A percentile compares a stretch with the other conserved stretches of the same genome.
Conservation (phyloP, 805 yeast genomes). For the Wickerhamomyces hampshirensis region DNA sequence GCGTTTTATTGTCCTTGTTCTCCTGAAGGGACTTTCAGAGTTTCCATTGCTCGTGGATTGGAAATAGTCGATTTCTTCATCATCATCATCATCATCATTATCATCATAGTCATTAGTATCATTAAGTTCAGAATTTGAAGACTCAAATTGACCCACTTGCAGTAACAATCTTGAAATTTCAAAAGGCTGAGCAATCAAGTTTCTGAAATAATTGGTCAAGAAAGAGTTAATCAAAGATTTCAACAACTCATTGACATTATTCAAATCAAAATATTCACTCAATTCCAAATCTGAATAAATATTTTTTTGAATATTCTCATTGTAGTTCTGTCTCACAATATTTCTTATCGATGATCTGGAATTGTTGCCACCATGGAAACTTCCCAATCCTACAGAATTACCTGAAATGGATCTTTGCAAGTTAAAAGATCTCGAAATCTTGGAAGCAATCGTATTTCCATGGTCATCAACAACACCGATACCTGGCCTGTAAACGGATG, state of each 20-base stretch:
- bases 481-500: constrained; percentile 56
- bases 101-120: constrained; percentile 22
- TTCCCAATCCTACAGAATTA: constrained; percentile 9
- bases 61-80: constrained; percentile 42
- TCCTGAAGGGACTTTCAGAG: constrained; percentile 12
- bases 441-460: constrained; percentile 36
- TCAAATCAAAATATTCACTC: constrained; percentile 58
- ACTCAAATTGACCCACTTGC: constrained; percentile 68
- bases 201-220: constrained; percentile 61
- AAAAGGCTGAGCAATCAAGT: constrained; percentile 78
- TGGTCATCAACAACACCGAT: constrained; percentile 52
- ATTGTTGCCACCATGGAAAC: constrained; percentile 2
- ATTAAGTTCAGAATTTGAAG: constrained; percentile 18
- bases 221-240: constrained; percentile 57
- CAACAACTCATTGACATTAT: constrained; percentile 51
- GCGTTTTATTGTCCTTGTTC: constrained; percentile 15
- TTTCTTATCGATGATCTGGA: constrained; percentile 16
- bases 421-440: constrained; percentile 27
- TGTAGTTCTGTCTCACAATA: constrained; percentile 19
- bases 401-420: constrained; percentile 9
- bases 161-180: constrained; percentile 74
- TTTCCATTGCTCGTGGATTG: constrained; percentile 25
- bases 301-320: constrained; percentile 23
- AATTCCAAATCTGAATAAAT: constrained; percentile 50
- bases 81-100: constrained; percentile 33